Evolutionary conservation across 1,139 yeast species (phyloP).

Genomic region (Scheffersomyces quercinus): DNA sequence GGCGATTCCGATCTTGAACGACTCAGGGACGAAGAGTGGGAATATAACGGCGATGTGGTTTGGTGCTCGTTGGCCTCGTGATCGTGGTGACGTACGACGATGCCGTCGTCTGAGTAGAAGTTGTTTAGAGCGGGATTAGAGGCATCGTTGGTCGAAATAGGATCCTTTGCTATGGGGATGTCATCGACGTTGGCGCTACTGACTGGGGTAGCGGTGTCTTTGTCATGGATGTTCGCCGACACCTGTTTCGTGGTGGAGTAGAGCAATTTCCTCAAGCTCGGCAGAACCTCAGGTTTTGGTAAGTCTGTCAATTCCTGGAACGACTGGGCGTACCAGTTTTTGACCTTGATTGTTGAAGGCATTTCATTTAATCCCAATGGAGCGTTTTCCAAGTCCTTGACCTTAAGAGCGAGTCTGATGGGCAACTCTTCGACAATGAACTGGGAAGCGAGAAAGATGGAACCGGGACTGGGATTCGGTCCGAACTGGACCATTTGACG

Average conservation of each 20-base stretch:
- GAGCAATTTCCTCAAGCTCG: constrained; percentile 38
- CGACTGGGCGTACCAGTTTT: constrained; percentile 90
- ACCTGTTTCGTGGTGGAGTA: constrained; percentile 10
- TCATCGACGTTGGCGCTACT: constrained; percentile 5
- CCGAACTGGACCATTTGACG: constrained; percentile 96
- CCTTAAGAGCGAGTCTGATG: constrained; percentile 81
- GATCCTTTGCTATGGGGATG: constrained; percentile 18
- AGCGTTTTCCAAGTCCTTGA: constrained; percentile 77
- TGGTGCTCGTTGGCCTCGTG: constrained; percentile 11
- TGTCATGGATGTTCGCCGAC: neutral
- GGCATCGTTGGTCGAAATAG: constrained; percentile 33
- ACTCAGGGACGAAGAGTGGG: constrained; percentile 2
- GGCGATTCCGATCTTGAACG: constrained; percentile 29
- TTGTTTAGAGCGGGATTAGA: constrained; percentile 45
- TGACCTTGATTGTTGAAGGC: constrained; percentile 76
- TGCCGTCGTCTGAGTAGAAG: constrained; percentile 23
- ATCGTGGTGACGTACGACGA: constrained; percentile 13
- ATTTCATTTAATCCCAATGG: constrained; percentile 73
- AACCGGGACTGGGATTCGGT: constrained; percentile 72
- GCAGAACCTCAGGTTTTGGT: constrained; percentile 49
- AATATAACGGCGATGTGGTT: neutral
- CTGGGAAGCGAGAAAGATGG: constrained; percentile 79
- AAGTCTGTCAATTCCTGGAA: constrained; percentile 75
- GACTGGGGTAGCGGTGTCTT: neutral
- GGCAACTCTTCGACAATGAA: constrained; percentile 88